phyloP scores from a whole-genome alignment of 108 stramenopile genomes.

The Nitzschia putrida region DNA sequence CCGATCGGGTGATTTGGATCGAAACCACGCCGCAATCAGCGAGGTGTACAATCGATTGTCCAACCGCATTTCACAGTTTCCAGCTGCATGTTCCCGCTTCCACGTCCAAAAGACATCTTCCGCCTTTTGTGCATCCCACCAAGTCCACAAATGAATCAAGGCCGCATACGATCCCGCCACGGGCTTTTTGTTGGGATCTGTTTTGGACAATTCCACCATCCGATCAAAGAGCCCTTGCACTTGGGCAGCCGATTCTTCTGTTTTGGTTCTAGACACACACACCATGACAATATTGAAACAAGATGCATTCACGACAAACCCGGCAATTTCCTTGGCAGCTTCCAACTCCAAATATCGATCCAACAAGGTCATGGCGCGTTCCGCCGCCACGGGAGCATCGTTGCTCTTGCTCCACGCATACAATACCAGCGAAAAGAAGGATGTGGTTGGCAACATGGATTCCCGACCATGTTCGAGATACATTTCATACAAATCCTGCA shows the following conservation, averaged over 20 bases:
- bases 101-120: conserved; percentile 34
- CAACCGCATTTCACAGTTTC: conserved; percentile 31
- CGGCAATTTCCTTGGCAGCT: conserved; percentile 20
- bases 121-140: conserved; percentile 26
- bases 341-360: conserved; percentile 38
- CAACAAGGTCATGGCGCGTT: conserved; percentile 29
- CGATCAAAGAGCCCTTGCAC: conserved; percentile 33
- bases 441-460: conserved; percentile 15
- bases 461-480: conserved; percentile 26
- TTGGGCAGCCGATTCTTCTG: conserved; percentile 26
- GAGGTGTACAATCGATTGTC: conserved; percentile 22
- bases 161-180: conserved; percentile 31
- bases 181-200: conserved; percentile 22
- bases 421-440: conserved; percentile 38
- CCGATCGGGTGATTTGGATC: conserved; percentile 23
- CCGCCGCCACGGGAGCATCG: conserved; percentile 30
- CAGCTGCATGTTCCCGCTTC: conserved; percentile 28
- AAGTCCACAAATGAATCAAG: conserved; percentile 23
- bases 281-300: conserved; percentile 46
- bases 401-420: conserved; percentile 48
- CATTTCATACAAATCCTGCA: conserved; percentile 36
- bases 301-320: conserved; percentile 18
- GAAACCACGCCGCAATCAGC: conserved; percentile 27
- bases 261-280: conserved; percentile 26
- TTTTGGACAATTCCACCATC: conserved; percentile 12